Base-by-base conservation (phyloP, 805 yeast genomes). In the Schwanniomyces pseudopolymorphus region DNA sequence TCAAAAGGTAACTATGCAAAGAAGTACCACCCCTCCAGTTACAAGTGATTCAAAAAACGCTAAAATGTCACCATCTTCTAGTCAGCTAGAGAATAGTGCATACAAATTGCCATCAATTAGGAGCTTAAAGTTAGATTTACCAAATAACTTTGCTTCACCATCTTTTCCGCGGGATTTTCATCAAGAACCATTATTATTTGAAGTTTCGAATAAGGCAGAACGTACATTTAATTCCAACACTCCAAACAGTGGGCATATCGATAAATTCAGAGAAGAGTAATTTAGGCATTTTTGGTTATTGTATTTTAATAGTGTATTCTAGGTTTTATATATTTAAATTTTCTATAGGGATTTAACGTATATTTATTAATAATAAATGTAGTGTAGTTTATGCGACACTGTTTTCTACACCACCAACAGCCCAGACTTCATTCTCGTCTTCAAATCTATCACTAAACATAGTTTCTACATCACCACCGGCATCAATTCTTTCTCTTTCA, bases 381-480 rank as follows among this genome's bases (percentile, higher is more conserved):
- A 31, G 5, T 31, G 14, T 4, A 31, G 8, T 19, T 33, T 31
- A 16, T 44, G 20, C 39, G 26, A 79, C 41, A 14, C 4, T 17
- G 3, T 6, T 31, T 47, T 82, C 87, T 47, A 81, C 81, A 37
- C 85, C 83, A 44, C 95, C 94, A 55, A 88, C 84, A 4, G 92
- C 84, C 96, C 96, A 89, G 22, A 90, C 83, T 64, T 91, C 97
- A 42, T 66, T 70, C 60, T 86, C 94, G 63, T 91, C 96, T 68
- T 90, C 97, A 57, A 79, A 79, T 58, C 88, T 79, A 62, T 91
- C 97, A 52, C 90, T 81, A 61, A 78, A 87, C 78, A 89, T 81
- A 0, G 92, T 79, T 58, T 89, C 96, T 13, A 76, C 87, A 60
- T 89, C 97, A 53, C 96, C 96, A 48, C 96, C 97, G 11, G 89